Percentiles rank a stretch among this genome's conserved stretches.
Conservation (phyloP, 163 green algal genomes). For the Smithsoniella earleae region DNA sequence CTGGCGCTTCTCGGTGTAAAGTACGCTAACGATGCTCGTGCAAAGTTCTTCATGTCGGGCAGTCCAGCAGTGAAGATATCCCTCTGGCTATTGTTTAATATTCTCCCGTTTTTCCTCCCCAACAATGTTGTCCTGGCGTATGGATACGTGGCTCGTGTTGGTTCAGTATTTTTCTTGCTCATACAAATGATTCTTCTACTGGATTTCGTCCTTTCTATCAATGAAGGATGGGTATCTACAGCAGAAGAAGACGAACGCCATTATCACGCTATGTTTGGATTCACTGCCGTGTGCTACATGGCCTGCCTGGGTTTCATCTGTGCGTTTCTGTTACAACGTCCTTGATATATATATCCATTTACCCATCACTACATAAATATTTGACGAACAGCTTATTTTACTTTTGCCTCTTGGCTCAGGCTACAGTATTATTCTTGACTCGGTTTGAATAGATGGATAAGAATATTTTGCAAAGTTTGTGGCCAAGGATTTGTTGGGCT, state of each 20-base stretch:
- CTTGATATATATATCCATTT: no score
- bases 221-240: slow-evolving; percentile 80
- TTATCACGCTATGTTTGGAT: slow-evolving; percentile 60
- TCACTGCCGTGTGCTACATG: slow-evolving; percentile 51
- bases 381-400: no score
- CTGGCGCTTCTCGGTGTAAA: slow-evolving; percentile 68
- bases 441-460: no score
- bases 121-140: slow-evolving; percentile 74
- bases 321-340: slow-evolving; percentile 32
- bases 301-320: slow-evolving; percentile 41
- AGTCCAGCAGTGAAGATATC: slow-evolving; percentile 77
- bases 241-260: slow-evolving; percentile 65
- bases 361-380: no score
- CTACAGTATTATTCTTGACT: no score
- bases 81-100: slow-evolving; percentile 73
- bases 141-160: slow-evolving; percentile 77
- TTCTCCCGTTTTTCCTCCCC: slow-evolving; percentile 85
- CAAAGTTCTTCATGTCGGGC: slow-evolving; percentile 79
- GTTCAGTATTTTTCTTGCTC: slow-evolving; percentile 81
- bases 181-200: slow-evolving; percentile 94
- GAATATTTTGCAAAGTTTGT: no score
- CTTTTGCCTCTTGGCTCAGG: no score
- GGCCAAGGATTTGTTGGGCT: no score
- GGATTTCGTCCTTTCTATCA: slow-evolving; percentile 85
- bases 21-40: slow-evolving; percentile 70